Evolutionary conservation across 176 grass and related monocot genomes (phyloP), one percentile per base, ranked within the genome.

Genomic region (Rhynchospora breviuscula): DNA sequence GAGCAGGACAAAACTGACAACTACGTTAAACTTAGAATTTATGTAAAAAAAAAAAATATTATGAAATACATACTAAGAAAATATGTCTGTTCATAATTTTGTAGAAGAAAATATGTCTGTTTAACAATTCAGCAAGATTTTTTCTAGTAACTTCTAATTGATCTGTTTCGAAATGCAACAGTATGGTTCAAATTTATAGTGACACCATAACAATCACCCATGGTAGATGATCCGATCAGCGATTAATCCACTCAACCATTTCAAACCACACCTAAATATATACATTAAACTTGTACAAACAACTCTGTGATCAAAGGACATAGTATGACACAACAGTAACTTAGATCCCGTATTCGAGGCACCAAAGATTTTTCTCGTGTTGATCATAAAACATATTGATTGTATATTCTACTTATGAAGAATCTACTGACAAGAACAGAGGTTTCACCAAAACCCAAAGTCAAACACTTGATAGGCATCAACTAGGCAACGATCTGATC

Each of bases 401-500:
- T 31, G 11, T 67, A 33, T 40, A 6, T 19, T 54, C 15, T 14
- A 78, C 13, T 53, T 12, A 13, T 17, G 19, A 54, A 56, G 11
- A 54, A 54, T 78, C 19, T 25, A 56, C 7, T 57, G 15, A 79
- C 57, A 4, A 79, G 26, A 79, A 61, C 6, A 40, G 33, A 61
- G 29, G 9, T 57, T 15, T 8, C 18, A 4, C 74, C 57, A 79
- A 46, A 81, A 81, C 31, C 59, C 0, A 47, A 69, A 63, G 53
- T 81, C 78, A 81, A 81, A 81, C 78, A 81, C 31, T 46, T 81
- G 58, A 63, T 81, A 46, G 78, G 78, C 78, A 81, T 22, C 17
- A 59, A 14, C 22, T 51, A n/a, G 9, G 8, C 8, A 47, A 73
- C 4, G 14, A 75, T 12, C 22, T 21, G 12, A 73, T n/a, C n/a